Conservation (phyloP, 75 land plant species). For the Larix kaempferi region DNA sequence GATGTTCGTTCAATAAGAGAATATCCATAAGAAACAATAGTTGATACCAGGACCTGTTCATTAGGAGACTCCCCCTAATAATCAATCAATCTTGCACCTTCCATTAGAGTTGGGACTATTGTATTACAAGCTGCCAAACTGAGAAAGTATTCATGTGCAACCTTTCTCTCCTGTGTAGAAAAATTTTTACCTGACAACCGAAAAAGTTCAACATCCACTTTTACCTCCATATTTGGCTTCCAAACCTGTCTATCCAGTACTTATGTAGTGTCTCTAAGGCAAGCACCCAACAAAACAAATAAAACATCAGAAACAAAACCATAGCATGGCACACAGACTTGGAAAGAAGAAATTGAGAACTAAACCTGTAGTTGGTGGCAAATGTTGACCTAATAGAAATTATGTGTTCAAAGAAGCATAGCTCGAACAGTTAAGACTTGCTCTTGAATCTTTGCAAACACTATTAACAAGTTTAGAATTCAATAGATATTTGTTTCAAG, state of each 20-base stretch:
- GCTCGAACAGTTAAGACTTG: no score
- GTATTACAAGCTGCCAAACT: constrained; percentile 88
- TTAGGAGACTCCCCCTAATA: constrained; percentile 96
- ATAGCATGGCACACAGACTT: background rate
- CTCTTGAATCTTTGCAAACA: no score
- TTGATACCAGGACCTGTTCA: constrained; percentile 88
- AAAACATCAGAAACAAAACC: constrained; percentile 11
- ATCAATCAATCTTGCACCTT: constrained; percentile 38
- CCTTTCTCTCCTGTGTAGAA: constrained; percentile 24
- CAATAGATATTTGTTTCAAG: no score
- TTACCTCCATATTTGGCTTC: constrained; percentile 62
- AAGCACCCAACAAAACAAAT: constrained; percentile 7
- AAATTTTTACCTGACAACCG: constrained; percentile 20
- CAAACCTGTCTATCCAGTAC: constrained; percentile 41
- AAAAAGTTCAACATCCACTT: constrained; percentile 46
- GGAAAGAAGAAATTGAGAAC: background rate
- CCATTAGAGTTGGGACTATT: constrained; percentile 64
- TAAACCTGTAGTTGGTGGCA: no score
- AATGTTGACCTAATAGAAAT: no score
- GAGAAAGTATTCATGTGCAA: constrained; percentile 63
- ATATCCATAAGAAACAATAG: constrained; percentile 84
- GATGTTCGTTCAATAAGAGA: constrained; percentile 78
- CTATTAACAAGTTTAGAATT: no score
- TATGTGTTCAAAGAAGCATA: no score
- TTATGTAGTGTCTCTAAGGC: constrained; percentile 13